Base-by-base conservation (phyloP, 495 filamentous ascomycete genomes). In the Penicillium argentinense region DNA sequence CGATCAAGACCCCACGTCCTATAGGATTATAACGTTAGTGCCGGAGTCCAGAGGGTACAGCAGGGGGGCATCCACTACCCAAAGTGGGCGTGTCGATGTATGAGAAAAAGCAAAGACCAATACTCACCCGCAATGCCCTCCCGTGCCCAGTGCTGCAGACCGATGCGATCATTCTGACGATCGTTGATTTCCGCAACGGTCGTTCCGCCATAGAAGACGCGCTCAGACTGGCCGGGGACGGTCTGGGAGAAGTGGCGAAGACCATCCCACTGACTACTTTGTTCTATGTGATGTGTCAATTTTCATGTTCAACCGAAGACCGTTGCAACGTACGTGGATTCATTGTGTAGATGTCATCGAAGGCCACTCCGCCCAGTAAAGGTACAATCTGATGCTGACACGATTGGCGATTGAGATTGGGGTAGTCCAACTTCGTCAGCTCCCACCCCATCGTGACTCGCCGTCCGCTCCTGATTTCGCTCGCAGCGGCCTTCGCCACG, bases 251-350 rank as follows among this genome's bases (percentile, higher is more conserved):
- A 67, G 49, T 87, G 84, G 41, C 81, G 69, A 13, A 88, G 75
- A 14, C 82, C 81, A 62, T 89, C 86, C 86, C 86, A 88, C 61
- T 89, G 86, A 19, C 80, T 84, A 45, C 80, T 78, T 57, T 77
- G 75, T 59, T 89, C 63, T 66, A 42, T 14, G 16, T 9, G 9
- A 13, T 1, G 2, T 8, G 29, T 55, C 22, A 45, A 38, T 28
- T 30, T 21, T 9, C 26, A 42, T 12, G 9, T 3, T n/a, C n/a
- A n/a, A n/a, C n/a, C n/a, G n/a, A n/a, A 36, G 19, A 21, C 9
- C 14, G 3, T n/a, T 32, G 13, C 13, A 23, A 51, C 59, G 45
- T 51, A 67, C 64, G 85, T 1, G 85, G 88, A 57, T 89, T 88
- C 62, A 88, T 69, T 4, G 71, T 73, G 47, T 84, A 81, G 43